phyloP scores from a whole-genome alignment of 2,329 filamentous ascomycete species.

The Beauveria pseudobassiana region DNA sequence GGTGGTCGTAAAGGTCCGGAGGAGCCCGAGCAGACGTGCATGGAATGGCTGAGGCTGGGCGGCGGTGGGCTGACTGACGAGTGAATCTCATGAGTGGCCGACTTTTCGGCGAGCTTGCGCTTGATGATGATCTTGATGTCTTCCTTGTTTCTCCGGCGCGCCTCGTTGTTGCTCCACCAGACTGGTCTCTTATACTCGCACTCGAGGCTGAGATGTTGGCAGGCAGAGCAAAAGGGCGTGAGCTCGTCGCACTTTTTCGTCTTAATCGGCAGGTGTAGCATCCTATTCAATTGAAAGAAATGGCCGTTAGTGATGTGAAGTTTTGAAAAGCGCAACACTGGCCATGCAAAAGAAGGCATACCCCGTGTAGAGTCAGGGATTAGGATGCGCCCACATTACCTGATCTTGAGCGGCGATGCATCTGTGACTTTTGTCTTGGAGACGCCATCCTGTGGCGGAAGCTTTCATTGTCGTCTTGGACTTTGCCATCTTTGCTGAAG shows the following conservation, averaged over 20 bases:
- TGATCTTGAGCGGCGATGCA: slow-evolving; percentile 91
- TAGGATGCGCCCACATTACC: slow-evolving; percentile 52
- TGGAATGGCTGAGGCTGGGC: slow-evolving; percentile 65
- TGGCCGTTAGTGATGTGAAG: too few relatives aligned
- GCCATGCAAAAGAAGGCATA: background rate
- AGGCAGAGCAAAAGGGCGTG: slow-evolving; percentile 54
- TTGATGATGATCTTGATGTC: slow-evolving; percentile 97
- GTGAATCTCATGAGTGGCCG: slow-evolving; percentile 44
- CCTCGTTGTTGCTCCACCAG: slow-evolving; percentile 96
- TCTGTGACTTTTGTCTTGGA: slow-evolving; percentile 71
- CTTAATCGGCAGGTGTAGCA: slow-evolving; percentile 63
- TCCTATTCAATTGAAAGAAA: slow-evolving; percentile 31
- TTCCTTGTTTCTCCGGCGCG: slow-evolving; percentile 81
- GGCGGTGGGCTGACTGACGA: slow-evolving; percentile 61
- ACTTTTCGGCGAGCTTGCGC: slow-evolving; percentile 85
- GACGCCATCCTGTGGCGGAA: slow-evolving; percentile 37
- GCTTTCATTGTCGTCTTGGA: slow-evolving; percentile 50
- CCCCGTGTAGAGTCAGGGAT: slow-evolving; percentile 24
- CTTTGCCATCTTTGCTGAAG: slow-evolving; percentile 51
- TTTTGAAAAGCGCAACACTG: background rate
- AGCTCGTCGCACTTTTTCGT: slow-evolving; percentile 65
- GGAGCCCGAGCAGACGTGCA: slow-evolving; percentile 69
- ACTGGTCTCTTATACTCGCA: slow-evolving; percentile 96
- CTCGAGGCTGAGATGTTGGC: slow-evolving; percentile 67
- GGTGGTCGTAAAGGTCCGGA: slow-evolving; percentile 52